Evolutionary conservation across 768 basidiomycete species (phyloP).

Genomic region (Mycena latifolia): DNA sequence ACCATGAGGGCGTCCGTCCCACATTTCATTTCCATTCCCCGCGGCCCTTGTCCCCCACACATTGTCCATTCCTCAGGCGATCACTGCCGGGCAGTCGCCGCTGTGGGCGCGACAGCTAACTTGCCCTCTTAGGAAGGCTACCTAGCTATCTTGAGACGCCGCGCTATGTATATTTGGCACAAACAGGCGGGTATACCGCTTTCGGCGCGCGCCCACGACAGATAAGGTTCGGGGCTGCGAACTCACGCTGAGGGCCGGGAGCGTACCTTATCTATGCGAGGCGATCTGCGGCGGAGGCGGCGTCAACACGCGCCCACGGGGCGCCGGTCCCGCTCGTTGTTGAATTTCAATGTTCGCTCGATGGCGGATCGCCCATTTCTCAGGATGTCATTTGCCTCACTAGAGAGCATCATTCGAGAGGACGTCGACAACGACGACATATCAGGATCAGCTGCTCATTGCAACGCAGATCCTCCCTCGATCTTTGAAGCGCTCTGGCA

Average conservation of each 20-base stretch:
- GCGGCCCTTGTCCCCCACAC: neutral
- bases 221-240: neutral
- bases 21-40: neutral
- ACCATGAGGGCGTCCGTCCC: neutral
- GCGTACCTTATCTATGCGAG: neutral
- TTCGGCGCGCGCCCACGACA: constrained; percentile 11
- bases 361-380: no score
- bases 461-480: neutral
- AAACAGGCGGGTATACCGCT: neutral
- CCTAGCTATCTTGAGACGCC: neutral
- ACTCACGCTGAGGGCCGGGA: neutral
- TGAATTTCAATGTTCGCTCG: no score
- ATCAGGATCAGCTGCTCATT: neutral
- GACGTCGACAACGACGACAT: neutral
- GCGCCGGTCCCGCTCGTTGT: no score
- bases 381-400: neutral
- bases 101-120: constrained; percentile 12
- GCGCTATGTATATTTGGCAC: neutral
- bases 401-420: neutral
- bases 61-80: neutral
- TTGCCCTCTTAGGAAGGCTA: neutral
- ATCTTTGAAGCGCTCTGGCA: neutral
- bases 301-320: no score
- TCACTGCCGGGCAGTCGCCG: constrained; percentile 1
- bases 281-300: neutral